These are phyloP conservation scores for Leptomonas seymouri DNA, from an alignment of 208 protist species.

Conservation along the genomic window DNA sequence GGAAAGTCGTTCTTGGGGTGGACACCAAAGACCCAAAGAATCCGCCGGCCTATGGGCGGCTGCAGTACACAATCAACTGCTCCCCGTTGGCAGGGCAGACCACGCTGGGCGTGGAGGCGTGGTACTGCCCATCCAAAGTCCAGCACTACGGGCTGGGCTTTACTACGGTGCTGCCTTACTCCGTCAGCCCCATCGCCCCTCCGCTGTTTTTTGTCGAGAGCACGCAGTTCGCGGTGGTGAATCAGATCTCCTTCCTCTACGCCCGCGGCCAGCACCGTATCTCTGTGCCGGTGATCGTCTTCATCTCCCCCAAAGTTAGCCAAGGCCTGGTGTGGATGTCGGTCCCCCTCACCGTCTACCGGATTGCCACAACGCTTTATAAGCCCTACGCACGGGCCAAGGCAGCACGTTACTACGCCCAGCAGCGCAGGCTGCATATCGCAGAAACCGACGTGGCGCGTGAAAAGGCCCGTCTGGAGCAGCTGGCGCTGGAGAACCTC, in stretches of 20 bases:
- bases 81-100: constrained; percentile 51
- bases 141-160: constrained; percentile 72
- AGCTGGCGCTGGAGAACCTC: constrained; percentile 58
- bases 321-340: constrained; percentile 60
- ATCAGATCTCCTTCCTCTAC: constrained; percentile 77
- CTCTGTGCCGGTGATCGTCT: constrained; percentile 71
- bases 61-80: constrained; percentile 59
- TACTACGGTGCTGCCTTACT: constrained; percentile 56
- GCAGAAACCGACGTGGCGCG: constrained; percentile 79
- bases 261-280: constrained; percentile 67
- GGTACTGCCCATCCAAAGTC: constrained; percentile 53
- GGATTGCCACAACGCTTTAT: constrained; percentile 51
- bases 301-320: constrained; percentile 54
- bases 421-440: constrained; percentile 59
- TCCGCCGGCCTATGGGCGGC: constrained; percentile 34
- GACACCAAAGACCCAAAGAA: constrained; percentile 36
- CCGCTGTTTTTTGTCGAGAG: constrained; percentile 51
- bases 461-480: constrained; percentile 68
- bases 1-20: constrained; percentile 40
- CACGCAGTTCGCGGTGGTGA: constrained; percentile 49
- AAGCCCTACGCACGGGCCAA: constrained; percentile 51
- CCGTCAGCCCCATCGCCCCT: constrained; percentile 45
- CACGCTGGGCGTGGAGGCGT: constrained; percentile 63
- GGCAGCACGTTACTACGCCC: constrained; percentile 43
- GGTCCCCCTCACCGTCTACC: constrained; percentile 58